Base-by-base conservation (phyloP, 768 basidiomycete genomes). In the Cyclocybe aegerita region DNA sequence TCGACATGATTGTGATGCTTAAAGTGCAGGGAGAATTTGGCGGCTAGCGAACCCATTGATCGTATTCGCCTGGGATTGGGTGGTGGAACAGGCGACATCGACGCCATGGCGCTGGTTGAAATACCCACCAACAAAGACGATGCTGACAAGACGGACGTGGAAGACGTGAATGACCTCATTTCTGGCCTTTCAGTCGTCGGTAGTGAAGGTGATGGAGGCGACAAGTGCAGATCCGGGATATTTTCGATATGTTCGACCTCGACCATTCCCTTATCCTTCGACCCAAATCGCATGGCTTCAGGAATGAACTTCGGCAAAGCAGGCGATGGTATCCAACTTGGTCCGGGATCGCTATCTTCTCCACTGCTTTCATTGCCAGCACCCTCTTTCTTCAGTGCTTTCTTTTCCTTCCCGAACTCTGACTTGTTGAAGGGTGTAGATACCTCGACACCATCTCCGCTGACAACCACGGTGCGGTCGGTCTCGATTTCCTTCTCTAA, bases 401-500 rank as follows among this genome's bases (percentile, higher is more conserved):
- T 46, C 17, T 39, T 42, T 54, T 48, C 56, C 53, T 17, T 43
- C 45, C 48, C 65, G 61, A 58, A 77, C 62, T 52, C 71, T 59
- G 51, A 70, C 70, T 57, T 76, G 67, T 35, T 71, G 65, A 48
- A 69, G 67, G 64, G 72, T 67, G 51, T 70, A 70, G 23, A 66
- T 34, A 69, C 70, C 59, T 83, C 83, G 4, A 81, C 73, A 12
- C 90, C 90, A 61, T 91, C 90, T 29, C 88, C 88, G 44, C 83
- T 73, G 10, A 93, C 90, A 35, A 90, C 74, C 15, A 80, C 81
- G 3, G 83, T 73, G 7, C 79, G 75, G 35, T 83, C 82, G 53
- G 76, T 88, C 58, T 82, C 80, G 23, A 89, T 89, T 60, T 93
- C 90, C 43, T 78, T 64, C 50, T 83, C 86, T 12, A 93, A 73